Conservation (phyloP, 495 filamentous ascomycete genomes). For the Articulospora tetracladia region DNA sequence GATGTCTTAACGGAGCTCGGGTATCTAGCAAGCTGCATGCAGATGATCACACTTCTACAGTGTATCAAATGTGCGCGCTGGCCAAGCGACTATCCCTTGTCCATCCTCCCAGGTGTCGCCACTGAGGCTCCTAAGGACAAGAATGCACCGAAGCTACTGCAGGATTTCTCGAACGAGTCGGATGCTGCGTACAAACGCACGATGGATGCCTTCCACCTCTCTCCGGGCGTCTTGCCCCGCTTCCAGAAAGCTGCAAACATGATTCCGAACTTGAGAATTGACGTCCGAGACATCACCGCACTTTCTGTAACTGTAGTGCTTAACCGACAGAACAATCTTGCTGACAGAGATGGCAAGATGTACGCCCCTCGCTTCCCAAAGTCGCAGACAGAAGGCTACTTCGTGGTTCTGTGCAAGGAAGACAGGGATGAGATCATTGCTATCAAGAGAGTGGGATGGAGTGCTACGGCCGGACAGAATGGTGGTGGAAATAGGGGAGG, state of each 20-base stretch:
- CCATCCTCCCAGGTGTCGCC: conserved; percentile 77
- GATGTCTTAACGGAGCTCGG: conserved; percentile 93
- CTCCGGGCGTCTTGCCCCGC: conserved; percentile 25
- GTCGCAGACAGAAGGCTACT: conserved; percentile 92
- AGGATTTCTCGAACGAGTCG: conserved; percentile 41
- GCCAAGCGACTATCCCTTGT: conserved; percentile 76
- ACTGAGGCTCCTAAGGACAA: conserved; percentile 28
- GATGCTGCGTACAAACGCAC: conserved; percentile 28
- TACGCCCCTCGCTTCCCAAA: conserved; percentile 91
- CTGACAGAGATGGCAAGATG: conserved; percentile 61
- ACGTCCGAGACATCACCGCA: conserved; percentile 55
- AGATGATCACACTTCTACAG: conserved; percentile 83
- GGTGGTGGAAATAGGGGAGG: conserved; percentile 25
- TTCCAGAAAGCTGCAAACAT: conserved; percentile 56
- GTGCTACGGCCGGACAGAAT: conserved; percentile 24
- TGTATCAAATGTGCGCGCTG: conserved; percentile 89
- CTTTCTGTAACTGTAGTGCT: conserved; percentile 59
- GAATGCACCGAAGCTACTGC: conserved; percentile 29
- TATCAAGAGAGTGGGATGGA: conserved; percentile 82
- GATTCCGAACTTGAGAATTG: conserved; percentile 67
- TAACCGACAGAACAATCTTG: conserved; percentile 60
- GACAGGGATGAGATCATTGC: conserved; percentile 72
- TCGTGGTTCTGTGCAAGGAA: conserved; percentile 68
- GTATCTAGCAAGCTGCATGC: conserved; percentile 63
- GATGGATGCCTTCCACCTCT: conserved; percentile 21